phyloP scores from a whole-genome alignment of 2,329 filamentous ascomycete species.

The Phialophora chinensis region DNA sequence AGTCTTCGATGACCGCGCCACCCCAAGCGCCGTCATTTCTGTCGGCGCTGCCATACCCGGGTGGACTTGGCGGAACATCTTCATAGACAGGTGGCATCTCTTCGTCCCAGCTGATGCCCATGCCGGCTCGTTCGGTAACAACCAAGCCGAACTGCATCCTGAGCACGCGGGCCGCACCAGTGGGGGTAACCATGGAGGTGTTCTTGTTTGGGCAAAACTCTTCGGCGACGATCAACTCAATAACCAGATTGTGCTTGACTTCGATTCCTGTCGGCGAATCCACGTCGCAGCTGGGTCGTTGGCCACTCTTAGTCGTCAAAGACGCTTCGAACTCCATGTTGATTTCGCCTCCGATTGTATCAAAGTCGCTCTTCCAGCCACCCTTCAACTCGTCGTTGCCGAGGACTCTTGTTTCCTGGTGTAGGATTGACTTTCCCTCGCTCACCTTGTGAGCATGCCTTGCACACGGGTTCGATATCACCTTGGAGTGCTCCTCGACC shows the following conservation, averaged over 20 bases:
- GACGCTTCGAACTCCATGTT: constrained; percentile 77
- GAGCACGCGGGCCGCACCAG: constrained; percentile 86
- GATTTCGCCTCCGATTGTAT: constrained; percentile 71
- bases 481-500: constrained; percentile 84
- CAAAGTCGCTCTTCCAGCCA: constrained; percentile 87
- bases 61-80: constrained; percentile 86
- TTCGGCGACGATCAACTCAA: constrained; percentile 93
- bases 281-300: constrained; percentile 77
- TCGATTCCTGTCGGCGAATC: constrained; percentile 75
- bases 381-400: constrained; percentile 80
- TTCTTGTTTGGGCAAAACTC: constrained; percentile 77
- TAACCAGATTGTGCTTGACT: constrained; percentile 81
- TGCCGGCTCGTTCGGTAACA: constrained; percentile 80
- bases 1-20: constrained; percentile 54
- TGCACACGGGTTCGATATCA: constrained; percentile 77
- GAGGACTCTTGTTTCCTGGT: constrained; percentile 77
- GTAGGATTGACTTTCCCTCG: constrained; percentile 71
- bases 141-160: constrained; percentile 87
- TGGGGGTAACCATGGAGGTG: constrained; percentile 78
- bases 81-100: constrained; percentile 93
- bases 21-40: constrained; percentile 44
- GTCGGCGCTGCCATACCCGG: constrained; percentile 63
- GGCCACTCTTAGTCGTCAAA: constrained; percentile 59
- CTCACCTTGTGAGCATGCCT: constrained; percentile 73
- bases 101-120: constrained; percentile 96